These are phyloP conservation scores for Arbutus unedo DNA, from an alignment of 148 eudicot genomes.

Conservation along the genomic window DNA sequence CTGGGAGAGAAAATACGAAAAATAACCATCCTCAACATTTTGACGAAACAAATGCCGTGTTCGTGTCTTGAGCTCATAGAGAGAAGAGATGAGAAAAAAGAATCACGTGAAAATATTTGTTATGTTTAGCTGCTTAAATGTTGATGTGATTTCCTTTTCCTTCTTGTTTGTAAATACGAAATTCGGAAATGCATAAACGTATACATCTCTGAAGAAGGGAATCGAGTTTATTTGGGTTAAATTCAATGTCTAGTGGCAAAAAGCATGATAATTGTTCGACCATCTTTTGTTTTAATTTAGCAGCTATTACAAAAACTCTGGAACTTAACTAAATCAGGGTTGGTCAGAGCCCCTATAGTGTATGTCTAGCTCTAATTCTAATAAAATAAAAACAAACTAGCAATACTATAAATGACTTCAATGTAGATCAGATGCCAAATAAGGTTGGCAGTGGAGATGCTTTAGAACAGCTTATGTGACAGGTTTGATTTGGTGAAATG, in stretches of 20 bases:
- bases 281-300: not conserved
- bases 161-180: too few relatives aligned
- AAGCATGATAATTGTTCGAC: not conserved
- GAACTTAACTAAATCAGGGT: not conserved
- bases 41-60: not conserved
- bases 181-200: too few relatives aligned
- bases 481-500: not conserved
- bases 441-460: not conserved
- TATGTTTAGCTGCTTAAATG: not conserved
- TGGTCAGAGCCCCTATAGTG: not conserved
- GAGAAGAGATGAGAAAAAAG: not conserved
- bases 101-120: not conserved
- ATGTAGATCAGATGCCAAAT: not conserved
- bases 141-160: too few relatives aligned
- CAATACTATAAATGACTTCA: not conserved
- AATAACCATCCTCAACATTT: not conserved
- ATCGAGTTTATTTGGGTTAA: not conserved
- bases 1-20: not conserved
- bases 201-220: not conserved
- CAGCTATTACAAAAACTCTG: not conserved
- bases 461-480: constrained; percentile 7
- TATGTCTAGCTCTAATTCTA: too few relatives aligned
- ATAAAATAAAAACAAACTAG: too few relatives aligned
- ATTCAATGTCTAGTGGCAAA: not conserved
- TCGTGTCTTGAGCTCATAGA: not conserved